Conservation (phyloP, 169 alveolate genomes). For the Amoebophrya sp. region DNA sequence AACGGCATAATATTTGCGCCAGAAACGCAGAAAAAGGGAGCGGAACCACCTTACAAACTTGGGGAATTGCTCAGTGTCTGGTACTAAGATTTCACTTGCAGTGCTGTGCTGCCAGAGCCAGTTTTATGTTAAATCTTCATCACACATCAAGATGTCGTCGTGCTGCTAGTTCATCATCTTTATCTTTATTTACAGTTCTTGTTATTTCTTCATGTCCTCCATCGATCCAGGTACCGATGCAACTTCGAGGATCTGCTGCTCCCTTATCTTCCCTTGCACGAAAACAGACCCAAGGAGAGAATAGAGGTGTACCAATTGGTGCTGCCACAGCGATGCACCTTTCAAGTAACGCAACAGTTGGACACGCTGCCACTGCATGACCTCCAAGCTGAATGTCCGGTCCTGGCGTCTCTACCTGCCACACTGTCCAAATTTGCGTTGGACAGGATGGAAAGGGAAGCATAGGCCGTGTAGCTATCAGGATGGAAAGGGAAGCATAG, state of each 20-base stretch:
- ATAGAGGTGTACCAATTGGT: not conserved
- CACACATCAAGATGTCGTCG: not conserved
- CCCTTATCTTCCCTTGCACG: not conserved
- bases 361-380: not conserved
- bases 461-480: too few relatives aligned
- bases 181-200: not conserved
- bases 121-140: not conserved
- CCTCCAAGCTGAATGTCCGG: not conserved
- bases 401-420: not conserved
- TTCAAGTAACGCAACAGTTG: not conserved
- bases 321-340: not conserved
- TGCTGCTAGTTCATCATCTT: not conserved
- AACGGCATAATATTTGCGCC: not conserved
- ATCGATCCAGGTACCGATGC: not conserved
- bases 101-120: not conserved
- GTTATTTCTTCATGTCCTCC: not conserved
- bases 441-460: not conserved
- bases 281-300: not conserved
- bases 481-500: too few relatives aligned
- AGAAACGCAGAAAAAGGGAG: too few relatives aligned
- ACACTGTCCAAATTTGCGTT: not conserved
- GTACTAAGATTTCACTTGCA: not conserved
- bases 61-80: conserved; percentile 10
- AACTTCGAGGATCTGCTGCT: not conserved
- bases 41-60: not conserved